Evolutionary conservation across 176 grass and related monocot genomes (phyloP), one percentile per base, ranked within the genome.

Genomic region (Elymus sibiricus): DNA sequence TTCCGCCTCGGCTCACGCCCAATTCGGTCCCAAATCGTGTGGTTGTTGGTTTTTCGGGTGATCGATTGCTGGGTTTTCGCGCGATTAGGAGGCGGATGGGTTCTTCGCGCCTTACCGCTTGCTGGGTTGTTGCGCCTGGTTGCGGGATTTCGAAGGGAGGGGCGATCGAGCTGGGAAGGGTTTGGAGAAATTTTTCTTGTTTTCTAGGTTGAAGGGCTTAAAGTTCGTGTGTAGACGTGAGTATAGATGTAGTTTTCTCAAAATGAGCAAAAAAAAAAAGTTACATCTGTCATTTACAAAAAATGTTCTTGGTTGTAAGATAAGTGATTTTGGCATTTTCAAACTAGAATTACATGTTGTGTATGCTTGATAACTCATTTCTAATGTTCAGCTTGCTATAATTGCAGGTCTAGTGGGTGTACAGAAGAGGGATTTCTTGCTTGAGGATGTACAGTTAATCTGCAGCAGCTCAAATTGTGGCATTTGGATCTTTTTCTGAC

Each of bases 341-440:
- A 66, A 28, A 22, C 22, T 59, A 12, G 13, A 47, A 65, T 14
- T 79, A 13, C 21, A 16, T 80, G 62, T 5, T 78, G 24, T 40
- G 37, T 32, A 31, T 83, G 35, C 2, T 56, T 59, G 13, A 70
- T 44, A 46, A 15, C 67, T 84, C 64, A 67, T 28, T 72, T 86
- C 27, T 58, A 17, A 68, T 25, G 11, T 76, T 26, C 25, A 42
- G 29, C 59, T 51, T 87, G 15, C 78, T 83, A 12, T 83, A 37
- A 11, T 64, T 80, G 70, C 9, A 76, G 87, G 80, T 75, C 17
- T 79, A 22, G 77, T 34, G 56, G 70, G 40, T 78, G 55, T 29
- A 69, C n/a, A 28, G 73, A 82, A 76, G 61, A 89, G 74, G 59
- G 7, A 9, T 62, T 84, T 79, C 69, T 80, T 67, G 39, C 10